A percentile compares a stretch with the other conserved stretches of the same genome.
Evolutionary conservation across 176 grass and related monocot species (phyloP).

Genomic region (Cenchrus purpureus): DNA sequence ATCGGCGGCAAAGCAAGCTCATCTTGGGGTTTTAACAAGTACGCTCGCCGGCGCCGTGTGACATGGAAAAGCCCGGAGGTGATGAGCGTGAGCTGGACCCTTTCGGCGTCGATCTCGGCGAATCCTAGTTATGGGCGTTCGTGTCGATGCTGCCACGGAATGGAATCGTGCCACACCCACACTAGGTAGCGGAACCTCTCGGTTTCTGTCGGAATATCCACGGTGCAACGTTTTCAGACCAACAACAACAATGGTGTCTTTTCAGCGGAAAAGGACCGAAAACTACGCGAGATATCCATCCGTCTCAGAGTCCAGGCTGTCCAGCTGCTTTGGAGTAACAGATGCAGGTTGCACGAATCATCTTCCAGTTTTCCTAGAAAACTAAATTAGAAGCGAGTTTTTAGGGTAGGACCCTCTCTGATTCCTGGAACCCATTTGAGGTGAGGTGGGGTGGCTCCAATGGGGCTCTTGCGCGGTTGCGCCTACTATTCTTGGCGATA

Average conservation of each 20-base stretch:
- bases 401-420: background rate
- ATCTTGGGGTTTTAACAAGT: background rate
- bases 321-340: background rate
- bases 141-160: background rate
- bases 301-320: background rate
- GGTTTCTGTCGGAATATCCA: conserved; percentile 31
- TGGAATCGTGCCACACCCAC: background rate
- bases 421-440: background rate
- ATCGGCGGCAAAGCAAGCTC: background rate
- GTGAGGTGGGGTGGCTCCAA: conserved; percentile 5
- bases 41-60: background rate
- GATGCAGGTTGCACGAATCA: background rate
- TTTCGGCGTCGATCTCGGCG: background rate
- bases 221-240: conserved; percentile 17
- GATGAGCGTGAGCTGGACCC: background rate
- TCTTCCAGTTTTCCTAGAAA: background rate
- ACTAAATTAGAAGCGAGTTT: background rate
- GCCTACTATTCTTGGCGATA: conserved; percentile 32
- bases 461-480: conserved; percentile 10
- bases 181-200: background rate
- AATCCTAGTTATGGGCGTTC: background rate
- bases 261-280: conserved; percentile 10
- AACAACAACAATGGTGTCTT: conserved; percentile 15
- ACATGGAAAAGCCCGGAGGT: conserved; percentile 22
- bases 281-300: background rate